Evolutionary conservation across 1,139 yeast species (phyloP), one percentile per base, ranked within the genome.

Genomic region (Blastobotrys buckinghamii): DNA sequence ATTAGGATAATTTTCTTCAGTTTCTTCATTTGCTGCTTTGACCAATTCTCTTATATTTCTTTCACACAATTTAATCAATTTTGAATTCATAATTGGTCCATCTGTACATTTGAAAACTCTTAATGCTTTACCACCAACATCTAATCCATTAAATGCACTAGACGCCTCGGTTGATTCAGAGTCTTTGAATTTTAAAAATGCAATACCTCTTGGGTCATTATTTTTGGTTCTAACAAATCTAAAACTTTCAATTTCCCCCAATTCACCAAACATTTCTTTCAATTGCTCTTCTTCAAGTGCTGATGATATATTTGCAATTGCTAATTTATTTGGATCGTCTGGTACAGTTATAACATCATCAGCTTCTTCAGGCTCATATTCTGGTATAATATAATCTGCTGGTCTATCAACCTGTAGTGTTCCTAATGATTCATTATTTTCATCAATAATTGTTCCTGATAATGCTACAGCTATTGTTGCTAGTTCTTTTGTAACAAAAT

Each of bases 381-480:
- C 61, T 1, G 73, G 71, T 10, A 77, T 74, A 24, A 83, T 73
- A 57, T 82, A 86, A 52, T 80, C 84, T n/a, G 69, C 67, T 34
- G 52, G 49, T 2, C 49, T 47, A 3, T 24, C 19, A 16, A 49
- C 40, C 16, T 33, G 12, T 26, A 45, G 27, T 6, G 44, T 39
- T 7, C 48, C 48, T 27, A 45, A 29, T 16, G 32, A 54, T n/a
- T 49, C 42, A 27, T 44, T 51, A 15, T 49, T 56, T 55, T 12
- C 63, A 12, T 70, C 71, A 46, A 71, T 61, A 16, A 59, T 53
- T 17, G 54, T 61, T 0, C 73, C 74, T 53, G 72, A 70, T 45
- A 80, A 67, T 1, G 84, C 72, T 35, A 74, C 65, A 1, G 79
- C 71, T 1, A 80, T 65, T 0, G 94, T 84, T 0, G 94, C 84